Evolutionary conservation across 371 early-diverging fungal genomes (phyloP).

Genomic region (Paraphysoderma sedebokerense): DNA sequence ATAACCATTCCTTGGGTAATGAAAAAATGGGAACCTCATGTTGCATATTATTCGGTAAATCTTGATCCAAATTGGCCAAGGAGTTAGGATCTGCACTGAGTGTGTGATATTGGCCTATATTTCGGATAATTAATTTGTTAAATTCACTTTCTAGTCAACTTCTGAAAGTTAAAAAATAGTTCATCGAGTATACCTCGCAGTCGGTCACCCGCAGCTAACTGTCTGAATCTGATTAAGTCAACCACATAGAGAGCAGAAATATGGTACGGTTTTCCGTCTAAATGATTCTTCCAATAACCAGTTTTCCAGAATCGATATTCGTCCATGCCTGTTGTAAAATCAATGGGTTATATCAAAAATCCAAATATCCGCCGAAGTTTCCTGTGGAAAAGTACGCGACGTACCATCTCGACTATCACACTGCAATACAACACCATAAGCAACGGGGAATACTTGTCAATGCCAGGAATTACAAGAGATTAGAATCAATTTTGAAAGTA

Average conservation of each 20-base stretch:
- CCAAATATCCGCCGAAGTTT: too few species aligned
- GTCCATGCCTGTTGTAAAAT: constrained; percentile 79
- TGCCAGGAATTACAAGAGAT: too few species aligned
- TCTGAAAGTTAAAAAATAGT: too few species aligned
- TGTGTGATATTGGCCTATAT: constrained; percentile 82
- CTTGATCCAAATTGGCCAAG: constrained; percentile 89
- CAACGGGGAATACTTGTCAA: too few species aligned
- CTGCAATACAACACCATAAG: too few species aligned
- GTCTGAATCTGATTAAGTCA: constrained; percentile 76
- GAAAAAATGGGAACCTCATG: constrained; percentile 77
- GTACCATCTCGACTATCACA: too few species aligned
- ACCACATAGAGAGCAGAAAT: constrained; percentile 89
- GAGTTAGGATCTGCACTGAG: constrained; percentile 74
- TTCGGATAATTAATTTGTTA: too few species aligned
- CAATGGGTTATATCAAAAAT: too few species aligned
- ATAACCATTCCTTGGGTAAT: constrained; percentile 87
- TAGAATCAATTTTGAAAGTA: too few species aligned
- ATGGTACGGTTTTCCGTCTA: constrained; percentile 81
- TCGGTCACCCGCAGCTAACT: constrained; percentile 82
- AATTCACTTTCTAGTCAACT: too few species aligned
- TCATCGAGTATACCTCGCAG: too few species aligned
- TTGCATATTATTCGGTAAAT: constrained; percentile 90
- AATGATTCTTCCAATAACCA: constrained; percentile 84
- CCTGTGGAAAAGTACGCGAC: too few species aligned
- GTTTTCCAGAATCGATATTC: constrained; percentile 92